Conservation (phyloP, 1,284 basidiomycete species). For the Cutaneotrichosporon arboriforme region DNA sequence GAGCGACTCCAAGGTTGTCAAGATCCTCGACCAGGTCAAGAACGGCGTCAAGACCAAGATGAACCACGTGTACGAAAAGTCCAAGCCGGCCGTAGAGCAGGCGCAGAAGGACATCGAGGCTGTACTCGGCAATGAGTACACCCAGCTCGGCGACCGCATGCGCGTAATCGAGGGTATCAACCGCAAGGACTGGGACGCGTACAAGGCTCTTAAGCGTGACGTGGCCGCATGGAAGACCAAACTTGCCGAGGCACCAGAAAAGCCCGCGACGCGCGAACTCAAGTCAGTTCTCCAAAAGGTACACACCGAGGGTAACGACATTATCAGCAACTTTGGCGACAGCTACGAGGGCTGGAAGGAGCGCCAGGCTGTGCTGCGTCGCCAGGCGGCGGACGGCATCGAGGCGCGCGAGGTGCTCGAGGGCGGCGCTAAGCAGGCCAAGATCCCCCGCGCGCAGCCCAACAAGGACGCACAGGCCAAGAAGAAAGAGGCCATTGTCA, state of each 20-base stretch:
- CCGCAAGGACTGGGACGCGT: conserved; percentile 36
- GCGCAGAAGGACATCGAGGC: conserved; percentile 27
- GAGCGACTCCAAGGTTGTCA: conserved; percentile 24
- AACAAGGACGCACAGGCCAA: no score
- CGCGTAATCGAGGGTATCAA: conserved; percentile 20
- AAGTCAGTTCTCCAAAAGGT: conserved; percentile 20
- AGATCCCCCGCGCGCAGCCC: no score
- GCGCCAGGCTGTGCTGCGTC: conserved; percentile 24
- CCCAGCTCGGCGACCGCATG: conserved; percentile 31
- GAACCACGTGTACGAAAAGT: conserved; percentile 17
- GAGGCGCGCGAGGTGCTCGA: conserved; percentile 28
- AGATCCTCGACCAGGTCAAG: conserved; percentile 20
- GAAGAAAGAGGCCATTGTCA: no score
- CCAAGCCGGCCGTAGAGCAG: conserved; percentile 19
- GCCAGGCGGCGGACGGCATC: conserved; percentile 32
- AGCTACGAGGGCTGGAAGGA: conserved; percentile 31
- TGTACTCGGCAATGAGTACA: conserved; percentile 29
- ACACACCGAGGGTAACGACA: conserved; percentile 15
- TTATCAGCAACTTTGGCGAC: conserved; percentile 35
- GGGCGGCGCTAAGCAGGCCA: background rate
- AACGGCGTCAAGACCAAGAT: conserved; percentile 23
- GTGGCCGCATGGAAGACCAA: conserved; percentile 31
- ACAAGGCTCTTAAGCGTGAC: conserved; percentile 31
- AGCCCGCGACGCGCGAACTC: conserved; percentile 25
- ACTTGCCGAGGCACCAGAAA: conserved; percentile 21